Base-by-base conservation (phyloP, 192 early-diverging fungal species). In the Cladochytrium replicatum region DNA sequence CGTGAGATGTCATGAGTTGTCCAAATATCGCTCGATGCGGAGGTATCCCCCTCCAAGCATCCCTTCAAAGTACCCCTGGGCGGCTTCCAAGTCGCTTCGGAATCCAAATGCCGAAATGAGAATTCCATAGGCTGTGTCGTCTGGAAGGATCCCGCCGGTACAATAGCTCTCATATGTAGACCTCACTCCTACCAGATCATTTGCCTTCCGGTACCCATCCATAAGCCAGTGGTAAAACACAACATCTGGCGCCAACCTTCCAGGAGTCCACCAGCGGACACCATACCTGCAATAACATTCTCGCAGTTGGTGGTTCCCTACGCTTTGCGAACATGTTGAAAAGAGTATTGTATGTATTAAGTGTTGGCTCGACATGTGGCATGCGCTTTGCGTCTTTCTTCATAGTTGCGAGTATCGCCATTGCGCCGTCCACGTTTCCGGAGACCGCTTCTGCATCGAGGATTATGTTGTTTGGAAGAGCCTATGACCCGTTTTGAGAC, bases 371-470 rank as follows among this genome's bases (percentile, higher is more conserved):
- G n/a, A n/a, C n/a, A n/a, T n/a, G n/a, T n/a, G n/a, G n/a, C n/a
- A n/a, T n/a, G n/a, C n/a, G n/a, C 1, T 52, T 45, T 24, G 57
- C 22, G 13, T 58, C 56, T 15, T 41, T 24, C n/a, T 26, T 32
- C 61, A 61, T 63, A 1, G 32, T 26, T 13, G 32, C 15, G 15
- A 52, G 2, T 6, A 58, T 31, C 17, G 30, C 42, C 11, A 59
- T 9, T 5, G 52, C 48, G n/a, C 48, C 25, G 2, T 25, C 50
- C 1, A 32, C 11, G 11, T 25, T 17, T 5, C 44, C 56, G 22
- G 41, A 39, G 23, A 49, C 46, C 24, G 44, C 51, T 39, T 58
- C 41, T 13, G 39, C 49, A 28, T 52, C 57, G 27, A 59, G 13
- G 11, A 52, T 9, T 1, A 50, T 43, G 43, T 59, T 45, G 41